These are phyloP conservation scores for Dendrobium huoshanense DNA, from an alignment of 106 monocot species.

Conservation along the genomic window DNA sequence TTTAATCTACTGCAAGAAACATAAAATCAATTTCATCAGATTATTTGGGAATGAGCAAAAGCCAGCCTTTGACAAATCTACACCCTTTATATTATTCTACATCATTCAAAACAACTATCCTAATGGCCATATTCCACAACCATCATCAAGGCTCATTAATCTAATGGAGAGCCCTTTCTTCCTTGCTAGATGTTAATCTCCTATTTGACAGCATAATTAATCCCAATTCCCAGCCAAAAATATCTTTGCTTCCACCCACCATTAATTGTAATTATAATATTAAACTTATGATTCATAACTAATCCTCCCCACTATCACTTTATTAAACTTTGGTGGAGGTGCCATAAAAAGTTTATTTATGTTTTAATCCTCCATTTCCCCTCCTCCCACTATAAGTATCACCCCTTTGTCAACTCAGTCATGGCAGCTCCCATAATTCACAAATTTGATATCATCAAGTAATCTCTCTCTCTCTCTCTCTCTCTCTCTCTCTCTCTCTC, in stretches of 20 bases:
- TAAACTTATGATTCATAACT: neutral
- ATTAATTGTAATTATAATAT: neutral
- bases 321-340: neutral
- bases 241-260: neutral
- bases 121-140: neutral
- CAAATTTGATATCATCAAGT: neutral
- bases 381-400: neutral
- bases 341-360: neutral
- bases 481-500: neutral
- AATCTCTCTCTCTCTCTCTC: neutral
- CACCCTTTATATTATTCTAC: neutral
- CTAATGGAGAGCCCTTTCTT: neutral
- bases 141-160: neutral
- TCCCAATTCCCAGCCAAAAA: neutral
- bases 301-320: neutral
- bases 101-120: no score
- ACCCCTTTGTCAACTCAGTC: neutral
- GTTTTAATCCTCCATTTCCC: neutral
- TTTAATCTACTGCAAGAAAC: no score
- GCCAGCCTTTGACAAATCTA: neutral
- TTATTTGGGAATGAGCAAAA: no score
- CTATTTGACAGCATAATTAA: neutral
- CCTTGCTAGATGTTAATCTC: neutral
- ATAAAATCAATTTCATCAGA: no score
- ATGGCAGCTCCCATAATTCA: neutral